These are phyloP conservation scores for Phytopythium mirpurense DNA, from an alignment of 352 stramenopile genomes.

Conservation along the genomic window DNA sequence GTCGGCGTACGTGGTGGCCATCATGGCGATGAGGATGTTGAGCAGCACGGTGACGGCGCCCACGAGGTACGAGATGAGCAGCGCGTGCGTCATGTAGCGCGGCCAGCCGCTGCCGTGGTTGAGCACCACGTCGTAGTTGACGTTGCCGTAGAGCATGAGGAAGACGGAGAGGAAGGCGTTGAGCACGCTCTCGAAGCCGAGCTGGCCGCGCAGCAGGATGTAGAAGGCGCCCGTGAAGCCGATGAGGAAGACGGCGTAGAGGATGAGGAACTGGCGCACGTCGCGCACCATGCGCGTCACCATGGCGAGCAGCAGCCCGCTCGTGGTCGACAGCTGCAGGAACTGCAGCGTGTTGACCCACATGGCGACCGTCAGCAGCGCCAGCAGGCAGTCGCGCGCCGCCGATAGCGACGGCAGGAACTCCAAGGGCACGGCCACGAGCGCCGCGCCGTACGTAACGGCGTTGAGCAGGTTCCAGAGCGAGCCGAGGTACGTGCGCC, in stretches of 20 bases:
- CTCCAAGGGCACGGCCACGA: conserved; percentile 50
- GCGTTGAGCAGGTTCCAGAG: conserved; percentile 64
- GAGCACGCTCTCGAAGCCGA: conserved; percentile 52
- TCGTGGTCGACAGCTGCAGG: conserved; percentile 52
- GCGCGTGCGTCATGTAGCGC: conserved; percentile 45
- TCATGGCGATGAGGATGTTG: conserved; percentile 74
- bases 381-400: conserved; percentile 41
- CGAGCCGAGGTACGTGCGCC: conserved; percentile 41
- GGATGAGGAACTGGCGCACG: conserved; percentile 58
- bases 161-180: conserved; percentile 69
- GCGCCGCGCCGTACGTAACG: conserved; percentile 34
- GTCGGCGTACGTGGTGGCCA: conserved; percentile 56
- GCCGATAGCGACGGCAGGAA: conserved; percentile 23
- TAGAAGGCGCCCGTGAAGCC: conserved; percentile 73
- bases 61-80: conserved; percentile 51
- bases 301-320: conserved; percentile 67
- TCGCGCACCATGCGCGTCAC: conserved; percentile 73
- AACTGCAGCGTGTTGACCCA: conserved; percentile 73
- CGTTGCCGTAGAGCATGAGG: conserved; percentile 65
- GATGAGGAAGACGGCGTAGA: conserved; percentile 69
- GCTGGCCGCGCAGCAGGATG: conserved; percentile 47
- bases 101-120: conserved; percentile 26
- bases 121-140: conserved; percentile 47
- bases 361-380: conserved; percentile 52
- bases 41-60: conserved; percentile 56